A percentile compares a stretch with the other conserved stretches of the same genome.
Conservation (phyloP, 2,329 filamentous ascomycete genomes). For the Huntiella abstrusa region DNA sequence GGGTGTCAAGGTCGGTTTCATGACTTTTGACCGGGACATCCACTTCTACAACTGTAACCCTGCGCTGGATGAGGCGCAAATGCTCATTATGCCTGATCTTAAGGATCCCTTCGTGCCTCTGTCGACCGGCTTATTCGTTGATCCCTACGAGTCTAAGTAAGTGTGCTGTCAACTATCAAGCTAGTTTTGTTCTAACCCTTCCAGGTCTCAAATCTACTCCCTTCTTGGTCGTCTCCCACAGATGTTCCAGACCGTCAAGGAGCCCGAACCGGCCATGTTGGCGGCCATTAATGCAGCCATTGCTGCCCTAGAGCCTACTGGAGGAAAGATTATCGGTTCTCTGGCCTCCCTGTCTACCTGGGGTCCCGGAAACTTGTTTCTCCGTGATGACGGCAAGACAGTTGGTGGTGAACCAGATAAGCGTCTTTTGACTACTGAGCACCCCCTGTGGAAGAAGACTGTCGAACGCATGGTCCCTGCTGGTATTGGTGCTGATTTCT, state of each 20-base stretch:
- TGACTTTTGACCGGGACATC: conserved; percentile 90
- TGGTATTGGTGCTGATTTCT: conserved; percentile 83
- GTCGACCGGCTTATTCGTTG: conserved; percentile 81
- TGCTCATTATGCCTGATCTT: conserved; percentile 96
- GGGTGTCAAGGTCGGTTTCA: conserved; percentile 77
- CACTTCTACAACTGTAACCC: conserved; percentile 93
- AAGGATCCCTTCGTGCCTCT: conserved; percentile 92
- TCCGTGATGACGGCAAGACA: conserved; percentile 76
- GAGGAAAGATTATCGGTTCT: conserved; percentile 82
- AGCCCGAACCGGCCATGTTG: conserved; percentile 74
- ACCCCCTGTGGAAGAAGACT: conserved; percentile 69
- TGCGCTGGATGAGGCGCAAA: conserved; percentile 69
- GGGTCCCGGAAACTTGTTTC: conserved; percentile 68
- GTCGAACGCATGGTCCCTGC: conserved; percentile 74
- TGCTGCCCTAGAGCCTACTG: conserved; percentile 66
- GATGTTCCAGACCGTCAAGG: conserved; percentile 76
- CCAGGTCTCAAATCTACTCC: conserved; percentile 58
- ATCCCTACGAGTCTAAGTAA: conserved; percentile 72
- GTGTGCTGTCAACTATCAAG: conserved; percentile 12
- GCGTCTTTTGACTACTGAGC: conserved; percentile 79
- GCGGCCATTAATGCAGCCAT: conserved; percentile 70
- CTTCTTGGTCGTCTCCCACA: conserved; percentile 66
- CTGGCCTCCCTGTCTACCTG: conserved; percentile 76
- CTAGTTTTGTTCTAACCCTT: conserved; percentile 15
- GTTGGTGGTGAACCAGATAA: conserved; percentile 77